phyloP scores from a whole-genome alignment of 495 filamentous ascomycete species.

The Xylaria intraflava region DNA sequence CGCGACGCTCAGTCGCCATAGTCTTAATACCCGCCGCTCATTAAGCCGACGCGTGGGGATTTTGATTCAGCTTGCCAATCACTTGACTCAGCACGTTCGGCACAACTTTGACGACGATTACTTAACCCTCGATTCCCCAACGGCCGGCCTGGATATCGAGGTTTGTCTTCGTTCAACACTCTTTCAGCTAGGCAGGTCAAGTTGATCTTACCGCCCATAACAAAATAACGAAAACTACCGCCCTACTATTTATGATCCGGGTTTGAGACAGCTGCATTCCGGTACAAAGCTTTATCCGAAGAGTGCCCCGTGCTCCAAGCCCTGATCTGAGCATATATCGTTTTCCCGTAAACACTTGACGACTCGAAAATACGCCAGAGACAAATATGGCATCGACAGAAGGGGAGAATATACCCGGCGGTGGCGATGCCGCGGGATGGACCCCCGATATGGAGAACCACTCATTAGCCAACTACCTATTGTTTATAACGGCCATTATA shows the following conservation, averaged over 20 bases:
- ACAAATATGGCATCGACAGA: slow-evolving; percentile 15
- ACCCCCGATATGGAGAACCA: slow-evolving; percentile 34
- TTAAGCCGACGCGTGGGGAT: background rate
- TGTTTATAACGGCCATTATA: slow-evolving; percentile 39
- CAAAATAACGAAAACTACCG: slow-evolving; percentile 1
- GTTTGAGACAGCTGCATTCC: background rate
- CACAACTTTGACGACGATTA: background rate
- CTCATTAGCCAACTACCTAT: slow-evolving; percentile 41
- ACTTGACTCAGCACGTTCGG: background rate
- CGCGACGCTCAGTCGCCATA: background rate
- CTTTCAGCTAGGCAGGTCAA: slow-evolving; percentile 14
- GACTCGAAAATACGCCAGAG: background rate
- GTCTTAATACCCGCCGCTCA: background rate
- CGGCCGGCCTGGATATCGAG: slow-evolving; percentile 27
- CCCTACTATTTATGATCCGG: background rate
- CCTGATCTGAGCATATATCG: background rate
- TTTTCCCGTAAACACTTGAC: background rate
- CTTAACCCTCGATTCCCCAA: slow-evolving; percentile 3
- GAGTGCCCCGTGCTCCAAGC: background rate
- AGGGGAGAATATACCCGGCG: slow-evolving; percentile 11
- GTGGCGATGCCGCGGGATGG: slow-evolving; percentile 27
- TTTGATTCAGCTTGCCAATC: background rate
- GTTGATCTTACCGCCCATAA: slow-evolving; percentile 20
- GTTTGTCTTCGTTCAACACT: slow-evolving; percentile 11
- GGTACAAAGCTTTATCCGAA: background rate